These are phyloP conservation scores for Monilinia laxa DNA, from an alignment of 2,329 filamentous ascomycete species.

Conservation along the genomic window DNA sequence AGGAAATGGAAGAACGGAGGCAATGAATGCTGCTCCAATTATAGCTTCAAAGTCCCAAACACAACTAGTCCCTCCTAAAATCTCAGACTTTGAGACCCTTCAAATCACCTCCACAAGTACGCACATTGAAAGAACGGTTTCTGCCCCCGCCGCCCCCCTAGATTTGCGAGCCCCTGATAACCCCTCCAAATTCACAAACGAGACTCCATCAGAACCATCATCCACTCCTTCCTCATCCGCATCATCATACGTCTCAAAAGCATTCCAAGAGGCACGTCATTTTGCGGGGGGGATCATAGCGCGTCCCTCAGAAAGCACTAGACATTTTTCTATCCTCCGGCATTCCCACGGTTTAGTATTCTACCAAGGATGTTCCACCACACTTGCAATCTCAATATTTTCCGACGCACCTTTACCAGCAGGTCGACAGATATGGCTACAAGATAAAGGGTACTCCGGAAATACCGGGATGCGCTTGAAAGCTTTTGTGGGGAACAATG, in stretches of 20 bases:
- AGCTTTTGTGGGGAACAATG: conserved; percentile 57
- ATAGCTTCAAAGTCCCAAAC: neutral
- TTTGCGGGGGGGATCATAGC: conserved; percentile 64
- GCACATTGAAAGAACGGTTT: neutral
- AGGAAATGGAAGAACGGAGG: neutral
- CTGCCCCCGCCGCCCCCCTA: neutral
- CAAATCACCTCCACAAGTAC: neutral
- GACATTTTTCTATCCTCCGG: conserved; percentile 64
- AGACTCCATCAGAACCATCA: neutral
- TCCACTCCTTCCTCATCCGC: conserved; percentile 20
- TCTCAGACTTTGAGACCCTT: neutral
- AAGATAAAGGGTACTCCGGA: conserved; percentile 66
- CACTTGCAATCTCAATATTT: conserved; percentile 64
- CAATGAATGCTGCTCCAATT: neutral
- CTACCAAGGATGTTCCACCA: conserved; percentile 65
- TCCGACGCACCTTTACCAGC: conserved; percentile 55
- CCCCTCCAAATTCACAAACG: neutral
- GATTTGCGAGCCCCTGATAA: neutral
- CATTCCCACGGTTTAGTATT: conserved; percentile 64
- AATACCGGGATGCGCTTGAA: conserved; percentile 67
- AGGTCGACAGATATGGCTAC: conserved; percentile 63
- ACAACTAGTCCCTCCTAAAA: neutral
- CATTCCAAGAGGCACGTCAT: conserved; percentile 56
- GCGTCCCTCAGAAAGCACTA: conserved; percentile 63
- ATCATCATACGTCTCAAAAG: conserved; percentile 30